Base-by-base conservation (phyloP, 139 green algal genomes). In the Chlamydomonas incerta region DNA sequence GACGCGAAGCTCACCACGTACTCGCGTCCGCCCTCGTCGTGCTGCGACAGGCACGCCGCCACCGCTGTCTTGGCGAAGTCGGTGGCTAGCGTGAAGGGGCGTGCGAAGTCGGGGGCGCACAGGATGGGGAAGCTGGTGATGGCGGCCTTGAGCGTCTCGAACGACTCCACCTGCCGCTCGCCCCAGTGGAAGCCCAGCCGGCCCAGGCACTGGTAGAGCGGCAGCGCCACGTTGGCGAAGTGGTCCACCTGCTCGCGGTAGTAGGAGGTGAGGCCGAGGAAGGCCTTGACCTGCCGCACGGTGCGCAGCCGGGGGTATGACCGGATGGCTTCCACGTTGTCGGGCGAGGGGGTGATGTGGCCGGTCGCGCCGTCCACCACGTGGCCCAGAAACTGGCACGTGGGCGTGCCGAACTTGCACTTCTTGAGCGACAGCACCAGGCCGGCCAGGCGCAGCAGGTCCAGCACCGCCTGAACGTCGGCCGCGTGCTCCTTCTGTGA, bases 181-280 rank as follows among this genome's bases (percentile, higher is more conserved):
- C 11, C n/a, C 65, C 65, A 71, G 26, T 5, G n/a, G 65, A 28
- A 71, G 13, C 65, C 65, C 23, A 87, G 72, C 41, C 46, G 5
- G 57, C 71, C 50, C n/a, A 82, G 69, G 35, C 34, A 52, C 26
- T 72, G 20, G 26, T 60, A 70, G 28, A 90, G 65, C 24, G 87
- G 87, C 2, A n/a, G 26, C 21, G 81, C 82, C 26, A 86, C 72
- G 2, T 58, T 34, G 15, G 75, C 35, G 33, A 82, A 91, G 52
- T 82, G 55, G 62, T 87, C 29, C 10, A 91, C 57, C 68, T 81
- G 83, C 0, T 71, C 26, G 0, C 80, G 69, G 46, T 87, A 91
- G 65, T 86, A 91, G 0, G 82, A 84, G 26, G 69, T 74, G 2
- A 88, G 55, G 4, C 87, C 87, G 4, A 91, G 63, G 46, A 88